phyloP scores from a whole-genome alignment of 148 eudicot genomes.

The Nepenthes gracilis region DNA sequence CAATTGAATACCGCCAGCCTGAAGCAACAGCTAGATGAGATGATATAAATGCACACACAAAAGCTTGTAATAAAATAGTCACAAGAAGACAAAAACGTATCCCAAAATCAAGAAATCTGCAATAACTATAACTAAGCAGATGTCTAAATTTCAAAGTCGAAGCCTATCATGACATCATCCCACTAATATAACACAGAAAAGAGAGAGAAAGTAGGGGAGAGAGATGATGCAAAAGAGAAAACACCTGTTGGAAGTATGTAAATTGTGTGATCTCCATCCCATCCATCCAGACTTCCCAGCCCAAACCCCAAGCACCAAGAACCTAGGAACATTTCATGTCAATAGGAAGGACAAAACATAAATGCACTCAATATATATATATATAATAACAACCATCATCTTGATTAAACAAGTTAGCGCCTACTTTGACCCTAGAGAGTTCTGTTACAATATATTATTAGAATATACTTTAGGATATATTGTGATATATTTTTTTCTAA shows the following conservation, averaged over 20 bases:
- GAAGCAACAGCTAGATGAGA: background rate
- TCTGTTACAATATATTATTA: too few species aligned
- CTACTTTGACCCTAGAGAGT: too few species aligned
- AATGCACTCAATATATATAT: background rate
- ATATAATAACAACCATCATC: background rate
- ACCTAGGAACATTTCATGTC: constrained; percentile 41
- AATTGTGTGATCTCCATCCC: constrained; percentile 99
- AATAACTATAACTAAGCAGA: background rate
- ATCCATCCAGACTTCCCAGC: constrained; percentile 99
- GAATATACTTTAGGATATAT: too few species aligned
- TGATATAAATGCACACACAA: background rate
- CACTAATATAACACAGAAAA: background rate
- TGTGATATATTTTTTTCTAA: too few species aligned
- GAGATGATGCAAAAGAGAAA: background rate
- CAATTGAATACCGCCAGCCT: constrained; percentile 95
- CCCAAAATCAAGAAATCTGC: background rate
- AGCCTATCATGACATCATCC: too few species aligned
- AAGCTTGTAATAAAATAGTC: background rate
- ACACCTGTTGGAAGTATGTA: constrained; percentile 98
- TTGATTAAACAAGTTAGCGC: too few species aligned
- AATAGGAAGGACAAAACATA: background rate
- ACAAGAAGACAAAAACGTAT: background rate
- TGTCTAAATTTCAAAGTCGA: too few species aligned
- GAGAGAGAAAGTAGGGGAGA: constrained; percentile 4
- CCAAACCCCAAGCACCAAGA: constrained; percentile 99